Conservation (phyloP, 371 early-diverging fungal species). For the Blakeslea trispora region DNA sequence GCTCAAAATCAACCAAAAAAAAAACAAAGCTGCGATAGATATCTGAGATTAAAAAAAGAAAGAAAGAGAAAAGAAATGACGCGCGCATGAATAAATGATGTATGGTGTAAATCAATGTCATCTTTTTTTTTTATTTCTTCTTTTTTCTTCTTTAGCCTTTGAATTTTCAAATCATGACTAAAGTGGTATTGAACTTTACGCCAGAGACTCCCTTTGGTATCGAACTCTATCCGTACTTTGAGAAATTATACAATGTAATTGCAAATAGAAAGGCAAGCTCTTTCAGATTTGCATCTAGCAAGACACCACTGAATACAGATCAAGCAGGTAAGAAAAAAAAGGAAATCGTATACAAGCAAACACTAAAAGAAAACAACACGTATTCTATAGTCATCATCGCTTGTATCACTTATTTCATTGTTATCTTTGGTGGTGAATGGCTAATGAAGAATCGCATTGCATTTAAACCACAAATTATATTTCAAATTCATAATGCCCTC, state of each 20-base stretch:
- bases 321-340: slow-evolving; percentile 18
- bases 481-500: slow-evolving; percentile 71
- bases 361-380: too few species aligned
- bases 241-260: slow-evolving; percentile 33
- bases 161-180: not conserved
- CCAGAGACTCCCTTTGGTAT: slow-evolving; percentile 55
- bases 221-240: slow-evolving; percentile 48
- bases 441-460: slow-evolving; percentile 57
- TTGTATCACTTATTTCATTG: slow-evolving; percentile 56
- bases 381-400: slow-evolving; percentile 52
- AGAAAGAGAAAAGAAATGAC: not conserved
- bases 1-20: too few species aligned
- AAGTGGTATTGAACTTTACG: slow-evolving; percentile 3
- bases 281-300: slow-evolving; percentile 59
- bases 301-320: slow-evolving; percentile 64
- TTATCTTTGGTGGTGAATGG: slow-evolving; percentile 67
- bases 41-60: not conserved
- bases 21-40: too few species aligned
- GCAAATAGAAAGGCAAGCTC: slow-evolving; percentile 42
- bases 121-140: not conserved
- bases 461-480: slow-evolving; percentile 58
- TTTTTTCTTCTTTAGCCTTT: too few species aligned
- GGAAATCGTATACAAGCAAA: too few species aligned
- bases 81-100: too few species aligned
- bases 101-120: too few species aligned